A percentile compares a stretch with the other conserved stretches of the same genome.
Conservation (phyloP, 371 early-diverging fungal species). For the Mortierella sp. region DNA sequence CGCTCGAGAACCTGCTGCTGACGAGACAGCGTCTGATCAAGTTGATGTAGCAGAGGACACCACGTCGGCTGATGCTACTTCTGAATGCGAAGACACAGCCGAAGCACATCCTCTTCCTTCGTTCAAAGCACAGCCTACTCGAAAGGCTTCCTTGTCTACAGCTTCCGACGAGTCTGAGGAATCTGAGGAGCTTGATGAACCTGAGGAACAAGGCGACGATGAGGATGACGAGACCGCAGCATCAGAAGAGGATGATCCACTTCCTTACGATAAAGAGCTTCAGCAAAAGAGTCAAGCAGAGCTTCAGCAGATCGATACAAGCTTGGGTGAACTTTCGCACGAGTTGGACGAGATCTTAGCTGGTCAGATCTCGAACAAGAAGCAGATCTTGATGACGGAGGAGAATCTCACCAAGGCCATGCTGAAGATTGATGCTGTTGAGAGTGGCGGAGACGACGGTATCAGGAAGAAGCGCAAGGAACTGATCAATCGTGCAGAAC, state of each 20-base stretch:
- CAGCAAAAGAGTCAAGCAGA: slow-evolving; percentile 26
- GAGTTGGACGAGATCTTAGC: slow-evolving; percentile 33
- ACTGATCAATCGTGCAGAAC: slow-evolving; percentile 28
- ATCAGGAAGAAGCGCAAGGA: slow-evolving; percentile 46
- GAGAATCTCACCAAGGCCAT: slow-evolving; percentile 51
- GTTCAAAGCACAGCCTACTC: background rate
- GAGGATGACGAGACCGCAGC: slow-evolving; percentile 10
- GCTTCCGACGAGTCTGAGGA: background rate
- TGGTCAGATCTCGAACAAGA: slow-evolving; percentile 32
- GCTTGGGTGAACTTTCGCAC: slow-evolving; percentile 11
- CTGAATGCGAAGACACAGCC: background rate
- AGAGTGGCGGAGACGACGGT: slow-evolving; percentile 34
- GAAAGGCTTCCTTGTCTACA: too few species aligned
- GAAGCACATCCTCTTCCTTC: too few species aligned
- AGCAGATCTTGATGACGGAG: slow-evolving; percentile 32
- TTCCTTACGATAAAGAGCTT: slow-evolving; percentile 14
- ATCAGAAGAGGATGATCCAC: slow-evolving; percentile 15
- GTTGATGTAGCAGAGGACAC: background rate
- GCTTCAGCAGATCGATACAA: slow-evolving; percentile 20
- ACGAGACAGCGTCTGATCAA: slow-evolving; percentile 5
- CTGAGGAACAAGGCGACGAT: slow-evolving; percentile 16
- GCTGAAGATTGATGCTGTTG: slow-evolving; percentile 47
- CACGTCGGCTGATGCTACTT: background rate
- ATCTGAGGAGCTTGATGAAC: background rate
- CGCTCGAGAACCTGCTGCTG: slow-evolving; percentile 1